Percentiles rank a stretch among this genome's conserved stretches.
These are phyloP conservation scores for Russula griseocarnosa DNA, from an alignment of 768 basidiomycete genomes.

Conservation along the genomic window DNA sequence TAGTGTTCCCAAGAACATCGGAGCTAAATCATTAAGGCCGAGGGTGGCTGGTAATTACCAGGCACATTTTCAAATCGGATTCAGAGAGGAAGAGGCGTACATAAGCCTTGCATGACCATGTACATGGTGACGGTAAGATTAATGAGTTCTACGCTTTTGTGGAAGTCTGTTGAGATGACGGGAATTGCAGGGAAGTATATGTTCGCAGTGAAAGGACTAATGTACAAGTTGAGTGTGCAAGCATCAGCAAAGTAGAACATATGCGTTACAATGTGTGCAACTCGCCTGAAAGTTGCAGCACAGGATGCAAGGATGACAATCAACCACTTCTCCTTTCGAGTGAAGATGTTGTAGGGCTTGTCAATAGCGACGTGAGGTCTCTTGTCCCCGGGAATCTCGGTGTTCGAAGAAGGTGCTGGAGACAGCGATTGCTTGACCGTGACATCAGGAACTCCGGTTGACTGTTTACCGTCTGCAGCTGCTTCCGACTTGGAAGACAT, in stretches of 20 bases:
- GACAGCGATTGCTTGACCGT: background rate
- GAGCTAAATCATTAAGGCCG: conserved; percentile 32
- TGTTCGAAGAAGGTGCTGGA: no score
- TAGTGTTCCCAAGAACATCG: conserved; percentile 60
- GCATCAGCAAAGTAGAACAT: background rate
- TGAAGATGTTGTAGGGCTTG: conserved; percentile 48
- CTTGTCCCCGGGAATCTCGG: background rate
- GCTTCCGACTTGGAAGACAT: background rate
- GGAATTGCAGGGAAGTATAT: conserved; percentile 83
- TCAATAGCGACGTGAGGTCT: conserved; percentile 32
- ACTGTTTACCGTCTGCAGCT: background rate
- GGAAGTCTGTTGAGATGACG: conserved; percentile 54
- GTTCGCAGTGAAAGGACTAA: conserved; percentile 65
- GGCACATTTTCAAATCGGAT: background rate
- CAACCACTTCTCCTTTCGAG: conserved; percentile 58
- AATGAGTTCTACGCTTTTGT: conserved; percentile 64
- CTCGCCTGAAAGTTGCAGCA: conserved; percentile 61
- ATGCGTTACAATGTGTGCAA: background rate
- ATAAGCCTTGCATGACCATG: conserved; percentile 62
- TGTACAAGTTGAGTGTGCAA: background rate
- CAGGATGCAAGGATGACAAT: conserved; percentile 56
- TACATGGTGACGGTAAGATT: conserved; percentile 80
- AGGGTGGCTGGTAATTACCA: background rate
- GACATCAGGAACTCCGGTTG: background rate
- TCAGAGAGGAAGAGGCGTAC: conserved; percentile 36